Percentiles rank a stretch among this genome's conserved stretches.
These are phyloP conservation scores for Fusarium sp. DNA, from an alignment of 2,329 filamentous ascomycete species.

Conservation along the genomic window DNA sequence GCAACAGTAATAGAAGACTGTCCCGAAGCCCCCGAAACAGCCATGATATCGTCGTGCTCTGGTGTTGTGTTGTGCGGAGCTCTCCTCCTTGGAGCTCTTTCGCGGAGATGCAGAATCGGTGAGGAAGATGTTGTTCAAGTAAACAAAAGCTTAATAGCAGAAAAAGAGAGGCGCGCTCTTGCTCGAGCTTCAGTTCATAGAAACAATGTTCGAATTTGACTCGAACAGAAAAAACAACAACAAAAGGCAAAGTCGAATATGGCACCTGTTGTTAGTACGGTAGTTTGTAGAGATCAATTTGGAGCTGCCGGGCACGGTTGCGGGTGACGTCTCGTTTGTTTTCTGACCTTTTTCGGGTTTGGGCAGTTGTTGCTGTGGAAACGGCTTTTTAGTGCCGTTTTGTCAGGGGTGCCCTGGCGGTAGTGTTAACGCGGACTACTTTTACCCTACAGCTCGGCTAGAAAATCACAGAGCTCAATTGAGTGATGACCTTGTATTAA, in stretches of 20 bases:
- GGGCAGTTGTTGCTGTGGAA: conserved; percentile 44
- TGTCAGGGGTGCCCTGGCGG: conserved; percentile 30
- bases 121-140: conserved; percentile 27
- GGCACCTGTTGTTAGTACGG: conserved; percentile 36
- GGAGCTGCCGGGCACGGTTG: conserved; percentile 34
- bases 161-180: conserved; percentile 37
- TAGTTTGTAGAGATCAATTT: conserved; percentile 27
- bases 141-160: conserved; percentile 41
- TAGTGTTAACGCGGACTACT: conserved; percentile 9
- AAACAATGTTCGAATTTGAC: conserved; percentile 42
- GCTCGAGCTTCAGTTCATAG: conserved; percentile 36
- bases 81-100: conserved; percentile 19
- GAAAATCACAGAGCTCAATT: conserved; percentile 4
- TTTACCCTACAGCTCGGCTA: conserved; percentile 23
- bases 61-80: not conserved
- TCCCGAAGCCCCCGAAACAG: conserved; percentile 47
- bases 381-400: conserved; percentile 21
- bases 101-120: conserved; percentile 2
- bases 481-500: not conserved
- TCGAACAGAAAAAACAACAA: conserved; percentile 23
- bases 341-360: conserved; percentile 22
- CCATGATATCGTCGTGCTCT: conserved; percentile 36
- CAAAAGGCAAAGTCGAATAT: conserved; percentile 51
- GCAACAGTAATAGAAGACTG: conserved; percentile 72
- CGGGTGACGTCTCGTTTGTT: conserved; percentile 50